A percentile compares a stretch with the other conserved stretches of the same genome.
These are phyloP conservation scores for Vitis hybrid DNA, from an alignment of 177 flowering plant genomes.

Conservation along the genomic window DNA sequence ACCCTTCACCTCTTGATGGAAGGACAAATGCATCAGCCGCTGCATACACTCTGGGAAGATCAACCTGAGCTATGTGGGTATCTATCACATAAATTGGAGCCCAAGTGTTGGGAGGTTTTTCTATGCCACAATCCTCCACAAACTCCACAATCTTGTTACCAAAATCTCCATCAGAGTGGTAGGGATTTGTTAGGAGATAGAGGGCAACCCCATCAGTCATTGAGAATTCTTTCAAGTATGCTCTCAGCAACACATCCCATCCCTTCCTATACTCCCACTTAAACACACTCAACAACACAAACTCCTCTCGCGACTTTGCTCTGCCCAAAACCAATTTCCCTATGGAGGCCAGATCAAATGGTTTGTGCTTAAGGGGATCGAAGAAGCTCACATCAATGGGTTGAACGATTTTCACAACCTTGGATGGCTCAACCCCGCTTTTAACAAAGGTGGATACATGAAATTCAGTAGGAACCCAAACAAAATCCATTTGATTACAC, in stretches of 20 bases:
- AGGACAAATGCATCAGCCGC: slow-evolving; percentile 76
- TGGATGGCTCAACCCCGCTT: slow-evolving; percentile 69
- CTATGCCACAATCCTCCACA: slow-evolving; percentile 47
- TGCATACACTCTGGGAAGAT: slow-evolving; percentile 63
- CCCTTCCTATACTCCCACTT: slow-evolving; percentile 88
- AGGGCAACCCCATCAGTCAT: slow-evolving; percentile 47
- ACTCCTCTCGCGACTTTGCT: slow-evolving; percentile 18
- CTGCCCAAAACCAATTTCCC: slow-evolving; percentile 47
- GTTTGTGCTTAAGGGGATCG: slow-evolving; percentile 52
- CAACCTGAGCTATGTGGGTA: slow-evolving; percentile 60
- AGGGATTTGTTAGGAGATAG: slow-evolving; percentile 67
- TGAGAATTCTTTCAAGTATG: slow-evolving; percentile 68
- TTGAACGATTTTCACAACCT: slow-evolving; percentile 72
- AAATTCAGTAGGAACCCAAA: slow-evolving; percentile 88
- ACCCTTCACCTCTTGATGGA: slow-evolving; percentile 83
- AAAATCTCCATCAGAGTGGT: slow-evolving; percentile 56
- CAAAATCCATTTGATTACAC: slow-evolving; percentile 64
- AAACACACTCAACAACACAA: slow-evolving; percentile 71
- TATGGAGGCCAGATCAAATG: slow-evolving; percentile 34
- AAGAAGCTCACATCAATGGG: slow-evolving; percentile 69
- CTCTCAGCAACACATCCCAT: slow-evolving; percentile 71
- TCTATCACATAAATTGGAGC: slow-evolving; percentile 60
- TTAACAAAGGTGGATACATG: slow-evolving; percentile 55
- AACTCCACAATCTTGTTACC: slow-evolving; percentile 54
- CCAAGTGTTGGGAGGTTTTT: slow-evolving; percentile 57